phyloP scores from a whole-genome alignment of 306 rosid species.

The Parietaria judaica region DNA sequence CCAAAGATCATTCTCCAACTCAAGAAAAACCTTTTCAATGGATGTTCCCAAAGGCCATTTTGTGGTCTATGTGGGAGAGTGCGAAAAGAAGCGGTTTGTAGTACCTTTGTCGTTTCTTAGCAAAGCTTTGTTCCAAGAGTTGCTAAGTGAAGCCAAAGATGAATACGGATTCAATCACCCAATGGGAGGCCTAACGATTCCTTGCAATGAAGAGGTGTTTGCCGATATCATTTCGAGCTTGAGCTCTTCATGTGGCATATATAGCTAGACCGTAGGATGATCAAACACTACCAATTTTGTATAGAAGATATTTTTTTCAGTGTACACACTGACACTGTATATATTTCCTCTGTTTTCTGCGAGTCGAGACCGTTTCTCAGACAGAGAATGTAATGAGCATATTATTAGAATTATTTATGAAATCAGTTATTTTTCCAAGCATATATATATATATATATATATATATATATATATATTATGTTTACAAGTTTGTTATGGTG shows the following conservation, averaged over 20 bases:
- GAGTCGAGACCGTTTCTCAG: too few relatives aligned
- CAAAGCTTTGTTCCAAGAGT: neutral
- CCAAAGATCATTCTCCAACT: neutral
- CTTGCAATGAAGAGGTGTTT: neutral
- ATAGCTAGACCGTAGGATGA: too few relatives aligned
- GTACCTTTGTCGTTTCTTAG: slow-evolving; percentile 1
- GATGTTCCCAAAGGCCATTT: slow-evolving; percentile 9
- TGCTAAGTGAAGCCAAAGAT: neutral
- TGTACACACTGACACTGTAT: too few relatives aligned
- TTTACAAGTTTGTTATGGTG: too few relatives aligned
- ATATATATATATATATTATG: too few relatives aligned
- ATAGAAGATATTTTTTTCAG: too few relatives aligned
- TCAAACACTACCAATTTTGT: too few relatives aligned
- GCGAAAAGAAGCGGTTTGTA: slow-evolving; percentile 2
- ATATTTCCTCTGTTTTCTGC: too few relatives aligned
- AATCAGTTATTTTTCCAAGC: too few relatives aligned
- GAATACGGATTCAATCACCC: neutral
- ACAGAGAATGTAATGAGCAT: too few relatives aligned
- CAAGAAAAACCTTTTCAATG: slow-evolving; percentile 1
- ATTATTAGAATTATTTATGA: too few relatives aligned
- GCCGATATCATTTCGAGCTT: neutral
- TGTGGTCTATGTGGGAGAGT: slow-evolving; percentile 5
- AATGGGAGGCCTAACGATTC: neutral
- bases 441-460: too few relatives aligned
- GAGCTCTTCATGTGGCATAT: neutral